A percentile compares a stretch with the other conserved stretches of the same genome.
These are phyloP conservation scores for Simplicillium sp. DNA, from an alignment of 2,329 filamentous ascomycete genomes.

Conservation along the genomic window DNA sequence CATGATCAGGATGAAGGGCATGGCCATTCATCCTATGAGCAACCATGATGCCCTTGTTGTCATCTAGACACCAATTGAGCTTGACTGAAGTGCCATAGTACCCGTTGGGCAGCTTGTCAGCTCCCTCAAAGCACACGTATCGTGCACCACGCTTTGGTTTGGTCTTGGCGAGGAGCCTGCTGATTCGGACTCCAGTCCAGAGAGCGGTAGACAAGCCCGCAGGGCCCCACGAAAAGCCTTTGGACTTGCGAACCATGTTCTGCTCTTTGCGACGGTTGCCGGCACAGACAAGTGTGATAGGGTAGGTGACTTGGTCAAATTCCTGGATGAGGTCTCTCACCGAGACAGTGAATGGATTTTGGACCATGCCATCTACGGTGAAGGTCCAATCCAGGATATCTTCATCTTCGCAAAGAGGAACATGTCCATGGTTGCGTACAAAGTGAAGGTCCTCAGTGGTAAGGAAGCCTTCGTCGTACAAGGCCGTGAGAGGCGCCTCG, in stretches of 20 bases:
- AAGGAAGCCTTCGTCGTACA: conserved; percentile 75
- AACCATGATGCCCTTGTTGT: conserved; percentile 74
- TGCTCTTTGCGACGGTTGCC: conserved; percentile 91
- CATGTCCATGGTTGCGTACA: conserved; percentile 80
- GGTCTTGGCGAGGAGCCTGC: conserved; percentile 59
- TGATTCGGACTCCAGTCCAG: conserved; percentile 75
- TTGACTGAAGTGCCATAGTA: conserved; percentile 84
- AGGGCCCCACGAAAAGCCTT: conserved; percentile 90
- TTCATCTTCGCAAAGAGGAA: conserved; percentile 64
- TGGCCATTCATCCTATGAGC: conserved; percentile 90
- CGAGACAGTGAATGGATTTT: conserved; percentile 62
- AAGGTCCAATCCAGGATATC: conserved; percentile 75
- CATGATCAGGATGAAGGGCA: conserved; percentile 70
- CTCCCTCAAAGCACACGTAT: conserved; percentile 87
- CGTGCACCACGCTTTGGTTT: conserved; percentile 59
- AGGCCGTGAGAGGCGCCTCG: conserved; percentile 68
- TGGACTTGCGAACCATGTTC: conserved; percentile 81
- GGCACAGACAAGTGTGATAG: conserved; percentile 83
- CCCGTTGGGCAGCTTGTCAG: conserved; percentile 80
- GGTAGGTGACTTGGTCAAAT: conserved; percentile 76
- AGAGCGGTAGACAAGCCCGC: conserved; percentile 80
- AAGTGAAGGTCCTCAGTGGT: conserved; percentile 86
- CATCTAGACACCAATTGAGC: conserved; percentile 79
- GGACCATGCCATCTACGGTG: conserved; percentile 73
- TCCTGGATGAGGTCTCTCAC: conserved; percentile 62